Evolutionary conservation across 495 filamentous ascomycete species (phyloP), one percentile per base, ranked within the genome.

Genomic region (Penicillium steckii): DNA sequence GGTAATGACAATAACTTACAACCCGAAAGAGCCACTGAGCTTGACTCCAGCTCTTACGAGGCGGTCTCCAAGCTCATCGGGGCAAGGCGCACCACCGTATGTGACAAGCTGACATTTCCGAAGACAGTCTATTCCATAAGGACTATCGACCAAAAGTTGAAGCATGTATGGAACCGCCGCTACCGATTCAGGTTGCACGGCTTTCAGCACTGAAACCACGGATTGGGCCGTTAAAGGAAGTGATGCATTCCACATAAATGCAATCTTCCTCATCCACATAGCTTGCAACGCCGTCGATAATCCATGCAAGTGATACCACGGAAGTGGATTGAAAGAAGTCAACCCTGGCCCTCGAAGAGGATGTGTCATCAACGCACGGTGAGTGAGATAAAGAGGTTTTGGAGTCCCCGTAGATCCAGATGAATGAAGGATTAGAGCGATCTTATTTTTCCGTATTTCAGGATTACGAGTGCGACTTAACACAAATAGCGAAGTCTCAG

Each of bases 361-460:
- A 50, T 60, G 74, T 21, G 57, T 78, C 72, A 71, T 73, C 47
- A 65, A 67, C 1, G 69, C 69, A 35, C 61, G 57, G 43, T 78
- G 69, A 18, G 65, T 68, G 17, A 75, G 61, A 44, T 59, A 67
- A 1, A 80, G 52, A 1, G 81, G 78, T 52, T 85, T 85, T 0
- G 81, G 82, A 8, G 73, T 70, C 0, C 82, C 80, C 1, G 81
- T 85, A 0, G 80, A 82, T 2, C 82, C 82, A 0, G 80, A 83
- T 0, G 79, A 83, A 58, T 85, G 82, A 38, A 79, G 65, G 12
- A 84, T 82, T 32, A 80, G 51, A 5, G 67, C 56, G 45, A 58
- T 64, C 60, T 72, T 56, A 60, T 58, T 75, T 65, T 32, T 60
- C 27, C 55, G 66, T 1, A 35, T 38, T 22, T 66, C 60, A 0